These are phyloP conservation scores for rapeseed (Brassica napus) DNA, from an alignment of 345 rosid species.

Conservation along the genomic window DNA sequence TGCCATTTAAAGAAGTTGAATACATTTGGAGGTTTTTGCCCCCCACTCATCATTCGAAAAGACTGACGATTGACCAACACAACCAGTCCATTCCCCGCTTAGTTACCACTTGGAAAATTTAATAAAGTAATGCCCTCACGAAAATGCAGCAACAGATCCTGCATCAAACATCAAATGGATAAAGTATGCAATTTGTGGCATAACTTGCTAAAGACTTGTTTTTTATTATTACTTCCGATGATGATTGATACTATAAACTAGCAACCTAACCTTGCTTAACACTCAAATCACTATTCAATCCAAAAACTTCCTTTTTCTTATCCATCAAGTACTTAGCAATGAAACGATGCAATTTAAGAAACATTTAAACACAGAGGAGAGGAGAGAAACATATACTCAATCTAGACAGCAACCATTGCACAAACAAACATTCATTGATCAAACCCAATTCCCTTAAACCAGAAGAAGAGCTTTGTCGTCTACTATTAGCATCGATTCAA, in stretches of 20 bases:
- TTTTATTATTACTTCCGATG: background rate
- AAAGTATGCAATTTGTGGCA: too few relatives aligned
- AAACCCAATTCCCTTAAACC: constrained; percentile 20
- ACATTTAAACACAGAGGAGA: constrained; percentile 4
- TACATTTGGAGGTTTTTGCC: constrained; percentile 62
- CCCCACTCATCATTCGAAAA: constrained; percentile 80
- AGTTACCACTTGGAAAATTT: constrained; percentile 20
- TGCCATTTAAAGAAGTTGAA: constrained; percentile 67
- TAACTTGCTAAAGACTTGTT: background rate
- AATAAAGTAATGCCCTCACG: too few relatives aligned
- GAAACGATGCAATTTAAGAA: constrained; percentile 11
- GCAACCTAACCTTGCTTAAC: background rate
- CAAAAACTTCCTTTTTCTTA: background rate
- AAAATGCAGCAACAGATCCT: too few relatives aligned
- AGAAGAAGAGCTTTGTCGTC: constrained; percentile 1
- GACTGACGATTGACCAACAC: constrained; percentile 53
- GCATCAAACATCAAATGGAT: too few relatives aligned
- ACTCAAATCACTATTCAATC: constrained; percentile 5
- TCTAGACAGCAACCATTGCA: background rate
- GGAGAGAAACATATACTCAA: constrained; percentile 16
- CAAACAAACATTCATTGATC: constrained; percentile 5
- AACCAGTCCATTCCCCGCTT: constrained; percentile 80
- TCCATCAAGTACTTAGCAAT: background rate
- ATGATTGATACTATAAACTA: background rate
- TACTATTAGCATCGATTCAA: background rate